Conservation (phyloP, 1,139 yeast species). For the Kodamaea fungicola region DNA sequence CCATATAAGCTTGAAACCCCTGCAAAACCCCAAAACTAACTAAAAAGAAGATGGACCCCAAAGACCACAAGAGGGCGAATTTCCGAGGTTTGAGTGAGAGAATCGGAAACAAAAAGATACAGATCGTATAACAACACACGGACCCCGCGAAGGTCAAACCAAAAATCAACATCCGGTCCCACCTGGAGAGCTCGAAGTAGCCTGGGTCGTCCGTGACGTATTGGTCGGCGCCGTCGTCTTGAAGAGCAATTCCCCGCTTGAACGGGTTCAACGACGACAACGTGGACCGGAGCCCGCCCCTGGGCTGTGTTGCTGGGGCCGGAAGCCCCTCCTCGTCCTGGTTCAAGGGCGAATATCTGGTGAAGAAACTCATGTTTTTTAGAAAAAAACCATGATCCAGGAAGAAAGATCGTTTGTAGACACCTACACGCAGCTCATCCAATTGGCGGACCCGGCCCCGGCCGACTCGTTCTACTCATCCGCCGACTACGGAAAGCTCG, state of each 20-base stretch:
- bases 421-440: conserved; percentile 34
- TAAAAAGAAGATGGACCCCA: conserved; percentile 57
- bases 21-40: conserved; percentile 57
- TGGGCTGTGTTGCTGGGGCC: conserved; percentile 35
- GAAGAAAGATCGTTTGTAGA: conserved; percentile 26
- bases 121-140: conserved; percentile 49
- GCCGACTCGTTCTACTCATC: conserved; percentile 29
- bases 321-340: conserved; percentile 39
- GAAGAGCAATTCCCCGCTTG: conserved; percentile 17
- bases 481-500: conserved; percentile 29
- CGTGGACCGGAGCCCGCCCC: conserved; percentile 18
- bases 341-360: conserved; percentile 29
- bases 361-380: conserved; percentile 7
- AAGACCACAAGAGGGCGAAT: conserved; percentile 58
- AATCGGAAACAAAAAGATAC: conserved; percentile 55
- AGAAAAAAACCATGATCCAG: conserved; percentile 4
- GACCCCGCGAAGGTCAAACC: conserved; percentile 55
- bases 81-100: conserved; percentile 54
- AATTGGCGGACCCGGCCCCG: conserved; percentile 23
- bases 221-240: conserved; percentile 34
- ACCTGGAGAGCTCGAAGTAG: conserved; percentile 47
- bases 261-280: conserved; percentile 42
- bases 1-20: conserved; percentile 47
- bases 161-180: conserved; percentile 59
- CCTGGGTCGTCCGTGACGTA: conserved; percentile 47